Percentiles rank a stretch among this genome's conserved stretches.
These are phyloP conservation scores for Alternaria postmessia DNA, from an alignment of 2,329 filamentous ascomycete genomes.

Conservation along the genomic window DNA sequence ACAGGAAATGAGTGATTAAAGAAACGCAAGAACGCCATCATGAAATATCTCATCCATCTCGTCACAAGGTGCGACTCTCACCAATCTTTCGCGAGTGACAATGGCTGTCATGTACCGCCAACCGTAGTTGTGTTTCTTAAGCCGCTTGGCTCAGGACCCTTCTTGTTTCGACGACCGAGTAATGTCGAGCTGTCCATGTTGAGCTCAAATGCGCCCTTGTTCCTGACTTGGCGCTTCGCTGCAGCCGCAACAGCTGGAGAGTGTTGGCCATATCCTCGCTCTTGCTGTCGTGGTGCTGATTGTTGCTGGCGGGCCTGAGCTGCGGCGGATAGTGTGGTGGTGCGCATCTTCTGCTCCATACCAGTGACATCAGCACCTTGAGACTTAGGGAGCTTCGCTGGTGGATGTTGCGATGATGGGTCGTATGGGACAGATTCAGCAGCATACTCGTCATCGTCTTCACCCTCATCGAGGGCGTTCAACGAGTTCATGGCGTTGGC, in stretches of 20 bases:
- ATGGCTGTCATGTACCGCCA: constrained; percentile 45
- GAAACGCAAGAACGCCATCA: constrained; percentile 29
- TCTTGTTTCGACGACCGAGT: constrained; percentile 73
- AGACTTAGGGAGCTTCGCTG: constrained; percentile 73
- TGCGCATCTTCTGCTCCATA: constrained; percentile 87
- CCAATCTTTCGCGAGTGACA: constrained; percentile 41
- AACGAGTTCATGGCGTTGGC: constrained; percentile 70
- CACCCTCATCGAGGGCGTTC: constrained; percentile 70
- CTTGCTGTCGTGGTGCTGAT: constrained; percentile 53
- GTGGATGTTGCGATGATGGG: constrained; percentile 57
- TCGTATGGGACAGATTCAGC: constrained; percentile 67
- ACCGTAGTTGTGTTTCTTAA: constrained; percentile 55
- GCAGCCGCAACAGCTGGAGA: constrained; percentile 84
- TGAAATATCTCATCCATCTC: constrained; percentile 17
- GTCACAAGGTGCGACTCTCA: constrained; percentile 23
- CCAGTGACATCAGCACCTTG: constrained; percentile 70
- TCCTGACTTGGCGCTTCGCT: constrained; percentile 79
- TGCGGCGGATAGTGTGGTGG: constrained; percentile 76
- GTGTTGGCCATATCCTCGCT: constrained; percentile 87
- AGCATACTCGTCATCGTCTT: constrained; percentile 71
- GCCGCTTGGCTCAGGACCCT: constrained; percentile 53
- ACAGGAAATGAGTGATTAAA: constrained; percentile 20
- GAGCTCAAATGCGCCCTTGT: constrained; percentile 88
- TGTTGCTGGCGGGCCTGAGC: constrained; percentile 66
- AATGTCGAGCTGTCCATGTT: constrained; percentile 90